Evolutionary conservation across 345 rosid genomes (phyloP).

Genomic region (Carallia brachiata): DNA sequence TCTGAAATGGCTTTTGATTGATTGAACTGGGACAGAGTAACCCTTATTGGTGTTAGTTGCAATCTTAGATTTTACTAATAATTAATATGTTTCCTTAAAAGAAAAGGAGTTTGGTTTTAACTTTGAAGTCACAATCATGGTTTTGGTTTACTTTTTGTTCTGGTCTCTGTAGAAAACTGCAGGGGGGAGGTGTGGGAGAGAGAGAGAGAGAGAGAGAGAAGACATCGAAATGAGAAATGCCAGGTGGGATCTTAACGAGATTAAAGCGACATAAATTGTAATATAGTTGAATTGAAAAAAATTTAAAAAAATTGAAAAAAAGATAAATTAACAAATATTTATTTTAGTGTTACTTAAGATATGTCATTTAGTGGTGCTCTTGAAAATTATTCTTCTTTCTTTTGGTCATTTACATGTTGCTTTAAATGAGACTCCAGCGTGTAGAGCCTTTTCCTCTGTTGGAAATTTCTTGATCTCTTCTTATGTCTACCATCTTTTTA

Average conservation of each 20-base stretch:
- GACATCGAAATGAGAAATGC: neutral
- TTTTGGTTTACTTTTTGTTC: slow-evolving; percentile 13
- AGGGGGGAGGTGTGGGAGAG: neutral
- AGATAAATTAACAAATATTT: too few species aligned
- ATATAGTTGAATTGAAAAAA: too few species aligned
- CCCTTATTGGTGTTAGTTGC: neutral
- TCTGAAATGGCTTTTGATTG: neutral
- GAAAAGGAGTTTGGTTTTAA: slow-evolving; percentile 3
- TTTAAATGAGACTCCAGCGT: neutral
- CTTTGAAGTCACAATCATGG: slow-evolving; percentile 18
- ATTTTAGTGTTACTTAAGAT: too few species aligned
- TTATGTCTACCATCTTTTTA: slow-evolving; percentile 16
- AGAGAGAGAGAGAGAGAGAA: slow-evolving; percentile 12
- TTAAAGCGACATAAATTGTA: too few species aligned
- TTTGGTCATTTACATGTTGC: slow-evolving; percentile 4
- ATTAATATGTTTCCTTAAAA: slow-evolving; percentile 3
- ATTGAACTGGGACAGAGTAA: neutral
- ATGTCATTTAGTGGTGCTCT: too few species aligned
- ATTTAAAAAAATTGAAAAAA: too few species aligned
- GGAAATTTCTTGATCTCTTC: slow-evolving; percentile 21
- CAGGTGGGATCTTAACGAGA: too few species aligned
- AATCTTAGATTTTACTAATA: slow-evolving; percentile 1
- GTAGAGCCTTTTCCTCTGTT: slow-evolving; percentile 13
- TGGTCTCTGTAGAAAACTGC: slow-evolving; percentile 13
- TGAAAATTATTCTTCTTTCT: neutral